phyloP scores from a whole-genome alignment of 2,329 filamentous ascomycete species.

The Thyridium curvatum region DNA sequence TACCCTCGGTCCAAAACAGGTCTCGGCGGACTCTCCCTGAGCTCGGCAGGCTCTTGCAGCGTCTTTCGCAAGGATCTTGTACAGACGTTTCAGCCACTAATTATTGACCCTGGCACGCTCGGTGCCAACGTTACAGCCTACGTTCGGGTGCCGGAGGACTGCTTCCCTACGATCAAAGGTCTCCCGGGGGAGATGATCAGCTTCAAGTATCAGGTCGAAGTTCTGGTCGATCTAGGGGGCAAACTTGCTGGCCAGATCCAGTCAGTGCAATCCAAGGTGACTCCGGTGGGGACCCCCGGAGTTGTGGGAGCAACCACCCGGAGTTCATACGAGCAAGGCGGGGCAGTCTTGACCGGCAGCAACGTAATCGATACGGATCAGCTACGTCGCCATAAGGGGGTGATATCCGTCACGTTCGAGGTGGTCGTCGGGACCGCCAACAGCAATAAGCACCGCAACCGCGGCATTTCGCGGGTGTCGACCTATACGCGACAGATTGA shows the following conservation, averaged over 20 bases:
- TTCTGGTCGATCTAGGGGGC: slow-evolving; percentile 86
- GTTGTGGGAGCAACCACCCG: slow-evolving; percentile 11
- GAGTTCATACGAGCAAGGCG: slow-evolving; percentile 27
- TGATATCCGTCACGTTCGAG: slow-evolving; percentile 83
- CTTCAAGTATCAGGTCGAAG: slow-evolving; percentile 90
- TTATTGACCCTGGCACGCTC: slow-evolving; percentile 76
- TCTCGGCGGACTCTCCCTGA: slow-evolving; percentile 77
- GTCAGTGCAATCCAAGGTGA: slow-evolving; percentile 45
- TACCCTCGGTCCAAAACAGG: slow-evolving; percentile 85
- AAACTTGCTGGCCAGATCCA: slow-evolving; percentile 71
- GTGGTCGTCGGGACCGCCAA: slow-evolving; percentile 82
- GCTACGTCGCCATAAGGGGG: slow-evolving; percentile 81
- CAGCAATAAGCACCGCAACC: slow-evolving; percentile 50
- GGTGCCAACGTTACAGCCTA: slow-evolving; percentile 75
- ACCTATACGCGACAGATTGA: slow-evolving; percentile 13
- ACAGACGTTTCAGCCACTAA: slow-evolving; percentile 81
- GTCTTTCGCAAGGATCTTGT: slow-evolving; percentile 94
- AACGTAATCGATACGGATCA: slow-evolving; percentile 80
- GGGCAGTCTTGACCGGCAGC: slow-evolving; percentile 48
- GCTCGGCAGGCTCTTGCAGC: slow-evolving; percentile 79
- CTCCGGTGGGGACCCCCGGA: slow-evolving; percentile 20
- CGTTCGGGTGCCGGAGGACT: slow-evolving; percentile 81
- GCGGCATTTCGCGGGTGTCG: slow-evolving; percentile 7
- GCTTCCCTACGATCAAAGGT: slow-evolving; percentile 83
- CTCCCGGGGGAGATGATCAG: slow-evolving; percentile 92